Evolutionary conservation across 83 land plant genomes (phyloP).

Genomic region (Larix sibirica): DNA sequence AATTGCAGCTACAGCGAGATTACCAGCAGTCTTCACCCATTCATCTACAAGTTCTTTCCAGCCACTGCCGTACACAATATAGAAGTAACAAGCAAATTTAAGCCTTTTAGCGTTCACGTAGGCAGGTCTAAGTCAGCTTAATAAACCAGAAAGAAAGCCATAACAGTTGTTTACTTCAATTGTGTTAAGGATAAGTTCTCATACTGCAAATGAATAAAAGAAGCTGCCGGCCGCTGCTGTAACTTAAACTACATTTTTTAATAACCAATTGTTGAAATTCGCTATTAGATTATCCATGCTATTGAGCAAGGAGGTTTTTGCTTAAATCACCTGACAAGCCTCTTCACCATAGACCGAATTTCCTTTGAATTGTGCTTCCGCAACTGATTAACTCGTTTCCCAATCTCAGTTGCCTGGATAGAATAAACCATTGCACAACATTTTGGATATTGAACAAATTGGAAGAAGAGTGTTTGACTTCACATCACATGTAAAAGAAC

Average conservation of each 20-base stretch:
- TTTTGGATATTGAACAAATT: background rate
- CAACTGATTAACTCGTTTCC: conserved; percentile 60
- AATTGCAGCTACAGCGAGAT: conserved; percentile 22
- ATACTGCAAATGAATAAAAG: background rate
- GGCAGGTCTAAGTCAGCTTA: background rate
- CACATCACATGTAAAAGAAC: too few species aligned
- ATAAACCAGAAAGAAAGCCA: background rate
- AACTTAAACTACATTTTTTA: background rate
- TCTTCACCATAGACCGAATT: conserved; percentile 44
- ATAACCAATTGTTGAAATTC: background rate
- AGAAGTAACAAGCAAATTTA: background rate
- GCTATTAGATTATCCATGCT: background rate
- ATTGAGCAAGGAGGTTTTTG: background rate
- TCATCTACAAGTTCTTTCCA: conserved; percentile 67
- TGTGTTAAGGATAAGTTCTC: background rate
- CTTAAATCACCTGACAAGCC: conserved; percentile 49
- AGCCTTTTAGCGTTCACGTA: too few species aligned
- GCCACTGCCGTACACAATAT: conserved; percentile 32
- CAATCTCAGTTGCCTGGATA: conserved; percentile 73
- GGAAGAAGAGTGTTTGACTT: background rate
- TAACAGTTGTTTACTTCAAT: background rate
- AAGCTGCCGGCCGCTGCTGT: background rate
- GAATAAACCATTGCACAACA: background rate
- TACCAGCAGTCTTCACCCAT: conserved; percentile 36
- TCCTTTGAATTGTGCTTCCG: conserved; percentile 50